Conservation (phyloP, 495 filamentous ascomycete species). For the Cairneyella variabilis region DNA sequence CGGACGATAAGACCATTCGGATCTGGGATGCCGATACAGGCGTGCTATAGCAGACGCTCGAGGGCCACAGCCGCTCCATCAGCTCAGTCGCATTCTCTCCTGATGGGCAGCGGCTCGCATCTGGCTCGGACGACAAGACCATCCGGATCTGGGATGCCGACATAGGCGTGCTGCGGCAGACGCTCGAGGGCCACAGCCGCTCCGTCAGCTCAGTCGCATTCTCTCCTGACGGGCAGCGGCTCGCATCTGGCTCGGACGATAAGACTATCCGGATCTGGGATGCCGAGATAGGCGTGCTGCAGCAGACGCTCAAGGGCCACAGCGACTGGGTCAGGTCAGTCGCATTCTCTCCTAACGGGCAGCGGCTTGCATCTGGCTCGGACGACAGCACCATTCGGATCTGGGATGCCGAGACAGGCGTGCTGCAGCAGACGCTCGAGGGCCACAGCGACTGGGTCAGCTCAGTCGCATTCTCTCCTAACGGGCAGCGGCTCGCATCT, state of each 20-base stretch:
- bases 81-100: background rate
- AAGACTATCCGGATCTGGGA: background rate
- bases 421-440: conserved; percentile 10
- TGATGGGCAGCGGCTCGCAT: background rate
- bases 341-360: background rate
- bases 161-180: conserved; percentile 6
- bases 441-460: background rate
- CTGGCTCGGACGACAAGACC: background rate
- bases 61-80: background rate
- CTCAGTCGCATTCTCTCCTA: conserved; percentile 8
- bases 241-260: conserved; percentile 5
- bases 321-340: background rate
- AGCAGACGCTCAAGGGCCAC: background rate
- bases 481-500: no score
- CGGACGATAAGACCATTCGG: background rate
- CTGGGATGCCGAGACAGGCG: conserved; percentile 1
- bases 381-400: background rate
- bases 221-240: conserved; percentile 5
- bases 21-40: background rate
- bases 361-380: background rate
- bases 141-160: background rate
- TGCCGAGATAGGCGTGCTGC: background rate
- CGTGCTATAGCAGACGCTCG: background rate
- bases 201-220: conserved; percentile 3
- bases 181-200: conserved; percentile 7